Conservation (phyloP, 148 eudicot genomes). For the Cornus florida region DNA sequence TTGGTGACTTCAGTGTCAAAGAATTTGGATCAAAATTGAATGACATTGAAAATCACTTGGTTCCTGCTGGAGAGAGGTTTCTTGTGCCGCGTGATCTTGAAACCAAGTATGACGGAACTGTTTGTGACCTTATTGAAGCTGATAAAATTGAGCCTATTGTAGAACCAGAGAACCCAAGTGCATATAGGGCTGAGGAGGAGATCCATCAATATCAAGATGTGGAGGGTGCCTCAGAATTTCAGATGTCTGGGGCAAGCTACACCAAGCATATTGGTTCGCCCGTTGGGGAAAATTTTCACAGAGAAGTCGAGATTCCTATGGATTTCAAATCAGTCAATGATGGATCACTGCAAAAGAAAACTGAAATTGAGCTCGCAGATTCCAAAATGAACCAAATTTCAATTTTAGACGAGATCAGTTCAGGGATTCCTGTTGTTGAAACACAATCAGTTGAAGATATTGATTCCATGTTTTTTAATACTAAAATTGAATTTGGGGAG, state of each 20-base stretch:
- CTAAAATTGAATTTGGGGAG: slow-evolving; percentile 13
- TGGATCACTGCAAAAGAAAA: not conserved
- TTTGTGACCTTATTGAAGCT: not conserved
- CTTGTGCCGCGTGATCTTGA: not conserved
- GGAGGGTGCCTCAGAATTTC: not conserved
- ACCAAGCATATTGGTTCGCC: not conserved
- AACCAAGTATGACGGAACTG: not conserved
- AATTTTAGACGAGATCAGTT: not conserved
- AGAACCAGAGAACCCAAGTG: not conserved
- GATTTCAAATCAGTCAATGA: not conserved
- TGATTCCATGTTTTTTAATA: slow-evolving; percentile 7
- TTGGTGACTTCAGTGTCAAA: slow-evolving; percentile 66
- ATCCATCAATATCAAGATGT: not conserved
- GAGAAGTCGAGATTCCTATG: not conserved
- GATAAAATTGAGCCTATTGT: not conserved
- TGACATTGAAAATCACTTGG: slow-evolving; percentile 19
- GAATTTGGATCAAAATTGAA: slow-evolving; percentile 28
- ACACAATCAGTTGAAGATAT: slow-evolving; percentile 17
- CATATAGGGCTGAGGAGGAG: not conserved
- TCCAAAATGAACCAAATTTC: not conserved
- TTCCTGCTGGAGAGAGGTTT: slow-evolving; percentile 1
- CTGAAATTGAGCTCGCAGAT: not conserved
- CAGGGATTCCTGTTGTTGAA: slow-evolving; percentile 24
- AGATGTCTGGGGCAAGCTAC: not conserved
- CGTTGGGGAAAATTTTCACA: not conserved